phyloP scores from a whole-genome alignment of 768 basidiomycete genomes.

The Trametopsis cervina region DNA sequence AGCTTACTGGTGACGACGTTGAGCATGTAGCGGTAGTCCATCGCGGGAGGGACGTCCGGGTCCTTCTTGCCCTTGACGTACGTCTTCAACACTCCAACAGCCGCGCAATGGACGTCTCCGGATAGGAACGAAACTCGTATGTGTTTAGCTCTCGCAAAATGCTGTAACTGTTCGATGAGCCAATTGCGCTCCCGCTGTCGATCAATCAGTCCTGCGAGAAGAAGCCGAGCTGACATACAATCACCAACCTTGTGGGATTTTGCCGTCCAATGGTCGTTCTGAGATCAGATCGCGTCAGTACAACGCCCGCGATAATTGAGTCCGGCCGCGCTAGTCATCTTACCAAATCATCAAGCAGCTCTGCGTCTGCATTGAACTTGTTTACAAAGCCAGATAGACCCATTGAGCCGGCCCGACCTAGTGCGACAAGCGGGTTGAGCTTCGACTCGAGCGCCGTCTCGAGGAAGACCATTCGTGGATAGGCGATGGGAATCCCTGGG shows the following conservation, averaged over 20 bases:
- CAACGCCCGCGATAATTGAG: too few species aligned
- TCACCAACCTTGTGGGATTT: conserved; percentile 60
- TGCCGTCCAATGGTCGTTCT: conserved; percentile 94
- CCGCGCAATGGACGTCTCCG: conserved; percentile 92
- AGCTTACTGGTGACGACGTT: conserved; percentile 74
- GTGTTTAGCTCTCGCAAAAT: conserved; percentile 52
- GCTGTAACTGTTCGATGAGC: conserved; percentile 76
- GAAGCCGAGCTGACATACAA: background rate
- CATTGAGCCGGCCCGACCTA: conserved; percentile 61
- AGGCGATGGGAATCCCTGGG: conserved; percentile 75
- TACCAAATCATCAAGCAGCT: conserved; percentile 89
- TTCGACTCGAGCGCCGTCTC: conserved; percentile 74
- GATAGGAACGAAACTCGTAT: conserved; percentile 80
- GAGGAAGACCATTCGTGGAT: conserved; percentile 90
- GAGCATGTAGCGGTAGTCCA: conserved; percentile 85
- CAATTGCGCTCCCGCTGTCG: conserved; percentile 82
- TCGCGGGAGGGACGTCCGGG: conserved; percentile 39
- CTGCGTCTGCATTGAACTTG: conserved; percentile 88
- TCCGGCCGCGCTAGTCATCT: too few species aligned
- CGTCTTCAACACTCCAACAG: conserved; percentile 74
- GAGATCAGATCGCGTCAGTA: background rate
- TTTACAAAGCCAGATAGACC: conserved; percentile 79
- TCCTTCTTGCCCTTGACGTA: conserved; percentile 42
- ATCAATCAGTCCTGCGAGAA: background rate
- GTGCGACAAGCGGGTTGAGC: conserved; percentile 74